These are phyloP conservation scores for Apiospora hydei DNA, from an alignment of 2,329 filamentous ascomycete species.

Conservation along the genomic window DNA sequence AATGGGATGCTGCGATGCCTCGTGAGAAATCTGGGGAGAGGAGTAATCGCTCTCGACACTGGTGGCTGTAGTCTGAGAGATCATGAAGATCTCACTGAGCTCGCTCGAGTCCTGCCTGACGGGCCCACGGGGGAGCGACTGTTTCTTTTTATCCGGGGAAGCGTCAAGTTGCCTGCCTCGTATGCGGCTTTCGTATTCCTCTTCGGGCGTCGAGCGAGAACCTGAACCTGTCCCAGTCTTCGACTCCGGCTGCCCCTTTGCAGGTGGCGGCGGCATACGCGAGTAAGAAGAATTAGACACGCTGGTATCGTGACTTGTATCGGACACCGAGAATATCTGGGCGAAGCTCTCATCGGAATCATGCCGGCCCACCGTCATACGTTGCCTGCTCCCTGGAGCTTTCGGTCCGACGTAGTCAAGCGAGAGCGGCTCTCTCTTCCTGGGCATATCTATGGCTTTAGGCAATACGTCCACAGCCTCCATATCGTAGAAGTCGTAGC, in stretches of 20 bases:
- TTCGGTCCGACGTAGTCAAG: conserved; percentile 44
- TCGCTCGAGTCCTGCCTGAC: conserved; percentile 37
- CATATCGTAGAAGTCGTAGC: conserved; percentile 71
- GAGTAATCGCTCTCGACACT: conserved; percentile 37
- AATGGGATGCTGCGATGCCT: conserved; percentile 25
- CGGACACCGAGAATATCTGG: conserved; percentile 66
- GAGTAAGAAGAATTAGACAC: background rate
- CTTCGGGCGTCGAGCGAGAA: conserved; percentile 39
- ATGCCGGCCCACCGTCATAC: conserved; percentile 48
- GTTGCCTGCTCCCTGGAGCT: conserved; percentile 42
- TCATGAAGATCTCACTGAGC: conserved; percentile 39
- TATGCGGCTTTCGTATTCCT: conserved; percentile 55
- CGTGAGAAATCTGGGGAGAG: conserved; percentile 24
- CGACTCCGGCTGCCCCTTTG: background rate
- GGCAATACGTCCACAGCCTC: conserved; percentile 53
- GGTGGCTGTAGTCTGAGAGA: conserved; percentile 41
- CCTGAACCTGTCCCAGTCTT: conserved; percentile 12
- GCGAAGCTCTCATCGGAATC: conserved; percentile 66
- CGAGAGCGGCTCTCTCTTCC: conserved; percentile 47
- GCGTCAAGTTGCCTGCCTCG: conserved; percentile 49
- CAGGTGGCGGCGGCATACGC: conserved; percentile 29
- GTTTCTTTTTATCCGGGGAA: conserved; percentile 34
- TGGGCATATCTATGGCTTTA: conserved; percentile 61
- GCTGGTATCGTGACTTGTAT: conserved; percentile 31
- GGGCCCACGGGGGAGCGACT: conserved; percentile 29